These are phyloP conservation scores for Metarhizium album DNA, from an alignment of 2,329 filamentous ascomycete genomes.

Conservation along the genomic window DNA sequence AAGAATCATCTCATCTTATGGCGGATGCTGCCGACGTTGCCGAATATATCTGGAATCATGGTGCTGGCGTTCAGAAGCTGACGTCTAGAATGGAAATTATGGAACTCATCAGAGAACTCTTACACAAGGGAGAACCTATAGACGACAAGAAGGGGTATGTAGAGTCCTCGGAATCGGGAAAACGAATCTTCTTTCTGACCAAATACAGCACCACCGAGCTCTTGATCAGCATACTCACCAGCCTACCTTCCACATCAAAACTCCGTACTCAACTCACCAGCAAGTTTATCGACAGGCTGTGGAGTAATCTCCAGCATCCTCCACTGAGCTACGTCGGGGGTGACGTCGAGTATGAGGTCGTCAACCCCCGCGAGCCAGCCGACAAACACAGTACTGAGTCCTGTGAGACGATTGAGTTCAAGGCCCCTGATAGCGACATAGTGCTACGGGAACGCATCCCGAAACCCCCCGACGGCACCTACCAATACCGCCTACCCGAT, in stretches of 20 bases:
- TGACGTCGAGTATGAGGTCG: conserved; percentile 28
- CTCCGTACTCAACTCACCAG: conserved; percentile 31
- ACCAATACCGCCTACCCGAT: conserved; percentile 27
- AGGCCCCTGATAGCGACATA: conserved; percentile 25
- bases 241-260: conserved; percentile 23
- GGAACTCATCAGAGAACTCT: conserved; percentile 21
- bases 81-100: conserved; percentile 18
- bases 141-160: conserved; percentile 32
- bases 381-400: conserved; percentile 15
- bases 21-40: conserved; percentile 23
- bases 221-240: conserved; percentile 26
- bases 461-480: conserved; percentile 24
- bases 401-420: conserved; percentile 28
- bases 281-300: conserved; percentile 40
- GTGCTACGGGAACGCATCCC: conserved; percentile 19
- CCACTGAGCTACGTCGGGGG: conserved; percentile 34
- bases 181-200: neutral
- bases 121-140: conserved; percentile 35
- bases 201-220: neutral
- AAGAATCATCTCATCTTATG: conserved; percentile 17
- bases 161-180: neutral
- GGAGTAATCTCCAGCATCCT: conserved; percentile 43
- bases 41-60: conserved; percentile 22
- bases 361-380: conserved; percentile 18
- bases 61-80: conserved; percentile 16